A percentile compares a stretch with the other conserved stretches of the same genome.
Evolutionary conservation across 768 basidiomycete species (phyloP).

Genomic region (Kondoa subrosea): DNA sequence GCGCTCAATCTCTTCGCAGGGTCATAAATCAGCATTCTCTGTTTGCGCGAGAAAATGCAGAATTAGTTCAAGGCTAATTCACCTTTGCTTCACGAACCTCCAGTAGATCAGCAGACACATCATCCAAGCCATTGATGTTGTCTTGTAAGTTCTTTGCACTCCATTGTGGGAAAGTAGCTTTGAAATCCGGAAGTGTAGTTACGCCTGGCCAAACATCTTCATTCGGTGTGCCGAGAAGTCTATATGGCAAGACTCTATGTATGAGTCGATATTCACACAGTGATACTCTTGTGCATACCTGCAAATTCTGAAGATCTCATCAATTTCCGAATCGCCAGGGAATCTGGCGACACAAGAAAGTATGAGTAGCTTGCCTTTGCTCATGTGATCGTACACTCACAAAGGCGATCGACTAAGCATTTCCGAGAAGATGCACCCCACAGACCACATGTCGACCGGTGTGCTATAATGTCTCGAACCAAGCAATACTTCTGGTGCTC

Average conservation of each 20-base stretch:
- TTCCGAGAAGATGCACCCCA: slow-evolving; percentile 93
- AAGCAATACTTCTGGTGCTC: slow-evolving; percentile 89
- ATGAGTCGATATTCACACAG: slow-evolving; percentile 4
- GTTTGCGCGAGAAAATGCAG: too few species aligned
- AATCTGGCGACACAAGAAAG: slow-evolving; percentile 36
- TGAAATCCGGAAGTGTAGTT: slow-evolving; percentile 75
- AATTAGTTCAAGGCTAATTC: too few species aligned
- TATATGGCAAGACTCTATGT: slow-evolving; percentile 29
- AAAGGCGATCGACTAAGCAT: slow-evolving; percentile 44
- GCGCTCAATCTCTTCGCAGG: slow-evolving; percentile 21
- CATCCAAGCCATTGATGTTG: slow-evolving; percentile 18
- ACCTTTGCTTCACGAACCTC: too few species aligned
- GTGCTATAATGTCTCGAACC: slow-evolving; percentile 93
- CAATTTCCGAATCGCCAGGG: slow-evolving; percentile 98
- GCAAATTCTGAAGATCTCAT: slow-evolving; percentile 99
- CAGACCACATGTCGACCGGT: slow-evolving; percentile 99
- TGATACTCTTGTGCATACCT: slow-evolving; percentile 41
- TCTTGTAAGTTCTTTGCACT: slow-evolving; percentile 47
- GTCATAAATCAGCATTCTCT: slow-evolving; percentile 24
- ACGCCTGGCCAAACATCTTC: slow-evolving; percentile 88
- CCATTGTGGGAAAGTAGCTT: slow-evolving; percentile 94
- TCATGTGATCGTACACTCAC: background rate
- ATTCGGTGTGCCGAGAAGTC: slow-evolving; percentile 82
- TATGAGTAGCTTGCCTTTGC: slow-evolving; percentile 11
- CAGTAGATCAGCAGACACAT: slow-evolving; percentile 22